Percentiles rank a stretch among this genome's conserved stretches.
Conservation (phyloP, 2,329 filamentous ascomycete genomes). For the Pseudonectria foliicola region DNA sequence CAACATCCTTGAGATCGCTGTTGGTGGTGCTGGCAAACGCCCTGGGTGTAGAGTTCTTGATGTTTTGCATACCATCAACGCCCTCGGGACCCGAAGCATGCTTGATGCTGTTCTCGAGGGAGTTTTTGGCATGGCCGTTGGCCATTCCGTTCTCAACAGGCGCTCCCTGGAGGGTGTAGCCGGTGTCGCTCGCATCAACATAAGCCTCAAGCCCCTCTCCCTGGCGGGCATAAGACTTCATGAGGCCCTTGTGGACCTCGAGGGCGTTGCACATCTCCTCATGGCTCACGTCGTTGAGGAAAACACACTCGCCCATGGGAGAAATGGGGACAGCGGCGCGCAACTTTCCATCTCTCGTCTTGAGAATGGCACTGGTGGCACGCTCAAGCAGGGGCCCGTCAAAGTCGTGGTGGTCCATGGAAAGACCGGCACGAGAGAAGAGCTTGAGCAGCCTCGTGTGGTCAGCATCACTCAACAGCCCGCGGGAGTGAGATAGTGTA, state of each 20-base stretch:
- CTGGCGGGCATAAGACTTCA: slow-evolving; percentile 54
- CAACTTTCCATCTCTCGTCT: slow-evolving; percentile 62
- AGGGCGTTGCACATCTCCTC: slow-evolving; percentile 57
- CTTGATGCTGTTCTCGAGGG: slow-evolving; percentile 7
- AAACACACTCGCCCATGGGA: slow-evolving; percentile 59
- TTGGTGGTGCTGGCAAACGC: slow-evolving; percentile 5
- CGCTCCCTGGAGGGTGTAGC: slow-evolving; percentile 36
- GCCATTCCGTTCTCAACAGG: slow-evolving; percentile 12
- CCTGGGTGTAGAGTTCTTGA: slow-evolving; percentile 7
- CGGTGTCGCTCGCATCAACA: slow-evolving; percentile 63
- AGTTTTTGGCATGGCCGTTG: slow-evolving; percentile 4
- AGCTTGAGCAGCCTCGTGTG: slow-evolving; percentile 57
- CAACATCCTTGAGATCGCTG: slow-evolving; percentile 13
- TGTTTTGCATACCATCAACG: slow-evolving; percentile 12
- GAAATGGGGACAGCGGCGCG: slow-evolving; percentile 58
- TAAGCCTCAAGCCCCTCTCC: slow-evolving; percentile 63
- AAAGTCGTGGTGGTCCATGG: slow-evolving; percentile 64
- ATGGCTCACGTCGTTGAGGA: slow-evolving; percentile 59
- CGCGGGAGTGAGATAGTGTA: slow-evolving; percentile 57
- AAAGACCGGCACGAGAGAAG: slow-evolving; percentile 63
- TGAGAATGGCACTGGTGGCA: slow-evolving; percentile 61
- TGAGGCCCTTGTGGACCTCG: slow-evolving; percentile 54
- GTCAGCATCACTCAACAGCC: slow-evolving; percentile 52
- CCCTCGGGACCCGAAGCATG: slow-evolving; percentile 14
- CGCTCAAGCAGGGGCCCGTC: slow-evolving; percentile 58